These are phyloP conservation scores for Caulochytrium protostelioides DNA, from an alignment of 371 early-diverging fungal species.

Conservation along the genomic window DNA sequence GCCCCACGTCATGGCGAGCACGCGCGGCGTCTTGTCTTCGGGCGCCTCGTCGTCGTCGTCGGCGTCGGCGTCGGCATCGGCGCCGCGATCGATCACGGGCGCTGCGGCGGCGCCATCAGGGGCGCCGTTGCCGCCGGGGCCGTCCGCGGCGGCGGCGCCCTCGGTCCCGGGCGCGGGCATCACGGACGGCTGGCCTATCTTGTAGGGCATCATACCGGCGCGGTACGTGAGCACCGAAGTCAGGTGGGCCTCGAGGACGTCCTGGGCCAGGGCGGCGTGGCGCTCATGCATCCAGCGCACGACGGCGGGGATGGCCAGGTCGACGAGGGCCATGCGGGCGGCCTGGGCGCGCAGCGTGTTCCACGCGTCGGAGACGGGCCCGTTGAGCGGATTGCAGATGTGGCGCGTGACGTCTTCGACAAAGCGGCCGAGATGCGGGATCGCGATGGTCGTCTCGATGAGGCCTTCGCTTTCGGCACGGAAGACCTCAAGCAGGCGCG, in stretches of 20 bases:
- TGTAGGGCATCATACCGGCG: no score
- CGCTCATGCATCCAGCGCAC: constrained; percentile 52
- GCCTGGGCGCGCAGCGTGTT: constrained; percentile 44
- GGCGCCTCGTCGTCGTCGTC: constrained; percentile 18
- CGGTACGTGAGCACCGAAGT: no score
- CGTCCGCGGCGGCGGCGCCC: not conserved
- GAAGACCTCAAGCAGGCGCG: constrained; percentile 48
- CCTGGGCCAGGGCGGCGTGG: constrained; percentile 43
- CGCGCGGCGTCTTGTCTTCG: constrained; percentile 43
- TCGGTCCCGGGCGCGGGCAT: no score
- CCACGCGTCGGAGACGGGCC: no score
- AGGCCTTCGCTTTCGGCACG: constrained; percentile 57
- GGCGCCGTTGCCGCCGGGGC: not conserved
- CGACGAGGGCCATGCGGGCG: constrained; percentile 33
- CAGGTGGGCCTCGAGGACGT: no score
- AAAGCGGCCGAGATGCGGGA: constrained; percentile 37
- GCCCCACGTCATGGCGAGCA: constrained; percentile 63
- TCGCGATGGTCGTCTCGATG: constrained; percentile 35
- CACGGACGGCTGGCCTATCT: no score
- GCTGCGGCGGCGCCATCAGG: not conserved
- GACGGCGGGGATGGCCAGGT: constrained; percentile 45
- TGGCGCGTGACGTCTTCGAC: constrained; percentile 32
- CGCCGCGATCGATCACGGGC: not conserved
- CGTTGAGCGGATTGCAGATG: constrained; percentile 39
- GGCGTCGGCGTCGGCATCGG: constrained; percentile 6